Percentiles rank a stretch among this genome's conserved stretches.
phyloP scores from a whole-genome alignment of 176 grass and related monocot genomes.

The Oropetium thomaeum region DNA sequence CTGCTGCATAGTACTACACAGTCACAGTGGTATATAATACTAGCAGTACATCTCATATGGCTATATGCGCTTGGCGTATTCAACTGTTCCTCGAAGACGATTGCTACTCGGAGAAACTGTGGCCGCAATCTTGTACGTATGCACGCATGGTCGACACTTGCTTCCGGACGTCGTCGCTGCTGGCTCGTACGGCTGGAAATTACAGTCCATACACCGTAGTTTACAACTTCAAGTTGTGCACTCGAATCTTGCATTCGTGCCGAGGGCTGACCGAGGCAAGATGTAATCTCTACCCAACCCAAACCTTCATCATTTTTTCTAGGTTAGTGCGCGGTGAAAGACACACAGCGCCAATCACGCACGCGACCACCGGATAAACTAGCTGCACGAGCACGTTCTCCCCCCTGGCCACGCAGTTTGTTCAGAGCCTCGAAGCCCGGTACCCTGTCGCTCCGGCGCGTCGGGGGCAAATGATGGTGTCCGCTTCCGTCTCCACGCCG shows the following conservation, averaged over 20 bases:
- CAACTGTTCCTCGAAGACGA: background rate
- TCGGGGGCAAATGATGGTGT: slow-evolving; percentile 37
- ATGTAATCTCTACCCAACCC: slow-evolving; percentile 1
- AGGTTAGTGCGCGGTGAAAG: background rate
- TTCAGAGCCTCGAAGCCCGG: slow-evolving; percentile 3
- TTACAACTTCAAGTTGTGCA: background rate
- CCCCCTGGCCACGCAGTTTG: background rate
- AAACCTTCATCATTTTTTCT: background rate
- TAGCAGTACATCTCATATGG: too few species aligned
- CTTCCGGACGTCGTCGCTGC: background rate
- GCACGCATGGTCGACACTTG: slow-evolving; percentile 10
- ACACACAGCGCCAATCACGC: slow-evolving; percentile 1
- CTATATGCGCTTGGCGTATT: background rate
- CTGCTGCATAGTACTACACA: too few species aligned
- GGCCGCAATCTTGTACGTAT: background rate
- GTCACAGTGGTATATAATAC: too few species aligned
- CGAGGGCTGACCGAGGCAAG: background rate
- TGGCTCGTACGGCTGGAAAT: slow-evolving; percentile 11
- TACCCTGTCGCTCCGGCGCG: background rate
- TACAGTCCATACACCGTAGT: background rate
- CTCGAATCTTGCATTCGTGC: background rate
- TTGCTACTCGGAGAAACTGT: background rate
- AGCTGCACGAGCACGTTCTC: slow-evolving; percentile 4
- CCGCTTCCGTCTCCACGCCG: slow-evolving; percentile 30
- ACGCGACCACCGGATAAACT: slow-evolving; percentile 11